Conservation (phyloP, 2,329 filamentous ascomycete genomes). For the Aschersonia sp. region DNA sequence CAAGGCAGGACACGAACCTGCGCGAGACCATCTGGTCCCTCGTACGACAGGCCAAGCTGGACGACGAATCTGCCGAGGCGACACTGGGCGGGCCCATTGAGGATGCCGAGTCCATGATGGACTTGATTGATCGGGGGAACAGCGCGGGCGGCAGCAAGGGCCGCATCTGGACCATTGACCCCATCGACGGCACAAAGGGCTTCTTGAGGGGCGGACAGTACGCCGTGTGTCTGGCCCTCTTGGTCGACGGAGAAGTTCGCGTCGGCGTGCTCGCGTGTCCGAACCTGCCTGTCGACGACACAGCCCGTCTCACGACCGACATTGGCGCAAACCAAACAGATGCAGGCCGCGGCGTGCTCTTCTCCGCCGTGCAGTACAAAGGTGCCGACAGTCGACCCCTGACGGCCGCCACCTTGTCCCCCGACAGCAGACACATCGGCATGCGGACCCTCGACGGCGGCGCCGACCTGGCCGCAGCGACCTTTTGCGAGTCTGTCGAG, state of each 20-base stretch:
- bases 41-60: constrained; percentile 57
- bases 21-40: constrained; percentile 65
- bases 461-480: constrained; percentile 59
- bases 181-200: constrained; percentile 95
- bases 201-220: constrained; percentile 95
- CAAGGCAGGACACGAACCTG: constrained; percentile 57
- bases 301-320: constrained; percentile 40
- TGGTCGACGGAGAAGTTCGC: constrained; percentile 87
- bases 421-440: constrained; percentile 44
- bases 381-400: constrained; percentile 74
- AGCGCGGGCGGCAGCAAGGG: constrained; percentile 59
- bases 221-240: constrained; percentile 81
- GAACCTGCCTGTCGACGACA: constrained; percentile 82
- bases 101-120: constrained; percentile 51
- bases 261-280: constrained; percentile 92
- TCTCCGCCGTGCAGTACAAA: constrained; percentile 66
- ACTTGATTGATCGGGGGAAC: constrained; percentile 52
- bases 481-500: constrained; percentile 95
- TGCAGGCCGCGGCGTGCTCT: constrained; percentile 65
- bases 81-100: constrained; percentile 53
- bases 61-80: constrained; percentile 42
- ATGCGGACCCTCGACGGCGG: constrained; percentile 53
- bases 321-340: constrained; percentile 49
- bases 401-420: constrained; percentile 30
- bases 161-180: constrained; percentile 91